phyloP scores from a whole-genome alignment of 2,329 filamentous ascomycete species.

The Pseudogymnoascus destructans region DNA sequence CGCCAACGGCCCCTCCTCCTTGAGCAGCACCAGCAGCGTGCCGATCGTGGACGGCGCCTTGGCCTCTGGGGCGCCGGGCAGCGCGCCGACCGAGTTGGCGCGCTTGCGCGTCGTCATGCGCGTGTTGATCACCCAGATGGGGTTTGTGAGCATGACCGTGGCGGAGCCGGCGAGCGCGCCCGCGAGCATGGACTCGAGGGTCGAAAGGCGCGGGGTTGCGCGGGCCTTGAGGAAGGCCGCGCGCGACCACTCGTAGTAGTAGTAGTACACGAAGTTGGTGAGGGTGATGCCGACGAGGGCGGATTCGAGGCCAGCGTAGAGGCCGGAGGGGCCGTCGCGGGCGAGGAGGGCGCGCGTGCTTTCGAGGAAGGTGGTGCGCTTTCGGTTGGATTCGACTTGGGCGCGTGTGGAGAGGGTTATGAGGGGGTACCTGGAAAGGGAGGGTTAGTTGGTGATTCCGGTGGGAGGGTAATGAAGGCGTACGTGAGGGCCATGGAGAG shows the following conservation, averaged over 20 bases:
- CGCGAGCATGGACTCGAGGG: conserved; percentile 86
- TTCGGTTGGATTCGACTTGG: conserved; percentile 92
- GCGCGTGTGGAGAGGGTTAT: conserved; percentile 95
- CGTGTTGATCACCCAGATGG: conserved; percentile 98
- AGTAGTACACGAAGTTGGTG: conserved; percentile 99
- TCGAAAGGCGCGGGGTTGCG: conserved; percentile 70
- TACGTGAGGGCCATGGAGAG: conserved; percentile 93
- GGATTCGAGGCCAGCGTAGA: conserved; percentile 87
- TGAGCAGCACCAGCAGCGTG: conserved; percentile 68
- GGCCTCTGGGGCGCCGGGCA: conserved; percentile 30
- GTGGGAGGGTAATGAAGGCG: conserved; percentile 18
- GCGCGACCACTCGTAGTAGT: conserved; percentile 98
- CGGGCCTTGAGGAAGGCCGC: conserved; percentile 64
- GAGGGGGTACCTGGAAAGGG: conserved; percentile 64
- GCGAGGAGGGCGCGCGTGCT: conserved; percentile 79
- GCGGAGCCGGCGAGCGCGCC: conserved; percentile 87
- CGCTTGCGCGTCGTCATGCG: conserved; percentile 83
- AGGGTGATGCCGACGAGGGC: conserved; percentile 95
- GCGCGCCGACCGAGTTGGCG: conserved; percentile 31
- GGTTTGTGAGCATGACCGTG: conserved; percentile 92
- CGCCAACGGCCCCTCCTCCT: conserved; percentile 69
- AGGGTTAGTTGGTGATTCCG: conserved; percentile 8
- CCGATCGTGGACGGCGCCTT: conserved; percentile 61
- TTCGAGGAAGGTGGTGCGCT: conserved; percentile 69
- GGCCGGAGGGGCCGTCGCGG: conserved; percentile 75